These are phyloP conservation scores for Hordeum marinum DNA, from an alignment of 176 grass and related monocot genomes.

Conservation along the genomic window DNA sequence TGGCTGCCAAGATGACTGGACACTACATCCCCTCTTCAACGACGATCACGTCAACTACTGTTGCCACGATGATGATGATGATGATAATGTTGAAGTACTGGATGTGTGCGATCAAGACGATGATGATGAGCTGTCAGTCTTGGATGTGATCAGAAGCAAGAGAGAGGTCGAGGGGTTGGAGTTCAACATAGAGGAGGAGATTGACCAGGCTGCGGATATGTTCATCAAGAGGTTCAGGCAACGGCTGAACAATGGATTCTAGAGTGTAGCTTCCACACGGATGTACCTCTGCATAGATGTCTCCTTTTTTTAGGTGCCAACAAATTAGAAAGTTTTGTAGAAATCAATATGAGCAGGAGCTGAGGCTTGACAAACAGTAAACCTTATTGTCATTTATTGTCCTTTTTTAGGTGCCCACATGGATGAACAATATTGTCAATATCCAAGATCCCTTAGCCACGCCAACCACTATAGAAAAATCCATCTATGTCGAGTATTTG, in stretches of 20 bases:
- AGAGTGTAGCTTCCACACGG: not conserved
- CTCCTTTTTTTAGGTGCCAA: not conserved
- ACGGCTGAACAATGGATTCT: slow-evolving; percentile 46
- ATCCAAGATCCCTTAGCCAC: too few species aligned
- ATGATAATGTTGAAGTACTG: not conserved
- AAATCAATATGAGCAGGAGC: not conserved
- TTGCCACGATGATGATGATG: not conserved
- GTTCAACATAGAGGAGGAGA: slow-evolving; percentile 68
- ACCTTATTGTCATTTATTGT: too few species aligned
- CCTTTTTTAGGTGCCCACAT: too few species aligned
- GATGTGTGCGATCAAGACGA: not conserved
- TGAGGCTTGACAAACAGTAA: not conserved
- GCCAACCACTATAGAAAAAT: too few species aligned
- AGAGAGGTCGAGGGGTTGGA: slow-evolving; percentile 49
- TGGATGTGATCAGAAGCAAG: slow-evolving; percentile 61
- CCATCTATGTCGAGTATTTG: too few species aligned
- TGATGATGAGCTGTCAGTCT: slow-evolving; percentile 34
- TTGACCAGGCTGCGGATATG: slow-evolving; percentile 64
- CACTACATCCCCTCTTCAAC: not conserved
- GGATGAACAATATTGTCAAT: too few species aligned
- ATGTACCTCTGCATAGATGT: not conserved
- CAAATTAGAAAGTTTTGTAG: not conserved
- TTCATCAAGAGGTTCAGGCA: slow-evolving; percentile 67
- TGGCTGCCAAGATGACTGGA: not conserved
- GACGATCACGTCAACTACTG: not conserved